A percentile compares a stretch with the other conserved stretches of the same genome.
Evolutionary conservation across 2,329 filamentous ascomycete genomes (phyloP).

Genomic region (Graphiopsis chlorocephala): DNA sequence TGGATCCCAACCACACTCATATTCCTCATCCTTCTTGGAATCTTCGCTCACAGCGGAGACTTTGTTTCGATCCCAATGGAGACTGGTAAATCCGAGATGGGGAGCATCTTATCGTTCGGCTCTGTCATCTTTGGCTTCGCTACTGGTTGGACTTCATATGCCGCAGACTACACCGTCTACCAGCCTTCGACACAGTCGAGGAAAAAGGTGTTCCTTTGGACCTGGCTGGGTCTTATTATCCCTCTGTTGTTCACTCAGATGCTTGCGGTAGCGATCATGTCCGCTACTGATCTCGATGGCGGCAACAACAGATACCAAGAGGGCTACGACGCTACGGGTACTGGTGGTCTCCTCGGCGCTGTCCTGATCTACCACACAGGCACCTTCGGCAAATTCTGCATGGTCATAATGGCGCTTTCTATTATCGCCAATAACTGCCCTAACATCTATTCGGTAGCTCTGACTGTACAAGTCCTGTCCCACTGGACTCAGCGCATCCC

Average conservation of each 20-base stretch:
- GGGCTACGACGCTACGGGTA: constrained; percentile 56
- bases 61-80: constrained; percentile 63
- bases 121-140: constrained; percentile 66
- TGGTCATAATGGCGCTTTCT: constrained; percentile 43
- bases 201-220: constrained; percentile 64
- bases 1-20: constrained; percentile 73
- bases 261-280: constrained; percentile 68
- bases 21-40: constrained; percentile 68
- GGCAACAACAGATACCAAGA: constrained; percentile 54
- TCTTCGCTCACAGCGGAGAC: constrained; percentile 64
- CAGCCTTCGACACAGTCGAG: constrained; percentile 63
- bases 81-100: constrained; percentile 58
- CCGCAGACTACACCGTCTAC: constrained; percentile 78
- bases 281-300: constrained; percentile 57
- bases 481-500: constrained; percentile 60
- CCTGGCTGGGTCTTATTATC: constrained; percentile 66
- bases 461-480: constrained; percentile 65
- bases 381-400: constrained; percentile 69
- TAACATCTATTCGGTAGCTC: constrained; percentile 61
- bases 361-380: constrained; percentile 61
- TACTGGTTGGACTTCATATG: constrained; percentile 71
- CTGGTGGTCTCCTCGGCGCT: constrained; percentile 65
- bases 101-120: constrained; percentile 63
- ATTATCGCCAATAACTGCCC: constrained; percentile 48
- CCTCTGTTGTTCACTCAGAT: constrained; percentile 73